Conservation (phyloP, 2,329 filamentous ascomycete species). For the Pseudopyricularia javanii region DNA sequence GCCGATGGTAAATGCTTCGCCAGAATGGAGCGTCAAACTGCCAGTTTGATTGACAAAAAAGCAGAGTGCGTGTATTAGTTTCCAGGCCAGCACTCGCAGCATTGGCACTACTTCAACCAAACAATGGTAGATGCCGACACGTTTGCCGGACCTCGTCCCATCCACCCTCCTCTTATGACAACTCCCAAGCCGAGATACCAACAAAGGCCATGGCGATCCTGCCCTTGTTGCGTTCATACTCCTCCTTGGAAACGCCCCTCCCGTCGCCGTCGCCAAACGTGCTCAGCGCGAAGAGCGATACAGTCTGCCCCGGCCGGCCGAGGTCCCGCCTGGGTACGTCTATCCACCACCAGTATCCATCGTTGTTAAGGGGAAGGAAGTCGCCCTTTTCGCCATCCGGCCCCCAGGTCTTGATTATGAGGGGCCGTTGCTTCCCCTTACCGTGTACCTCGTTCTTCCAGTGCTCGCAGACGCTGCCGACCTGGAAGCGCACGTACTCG, state of each 20-base stretch:
- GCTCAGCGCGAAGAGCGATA: constrained; percentile 51
- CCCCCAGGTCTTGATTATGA: constrained; percentile 57
- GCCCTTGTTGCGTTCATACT: constrained; percentile 30
- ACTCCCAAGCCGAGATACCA: constrained; percentile 34
- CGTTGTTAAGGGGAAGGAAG: constrained; percentile 57
- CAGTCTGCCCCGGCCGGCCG: constrained; percentile 55
- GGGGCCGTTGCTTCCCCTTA: constrained; percentile 53
- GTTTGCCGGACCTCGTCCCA: too few relatives aligned
- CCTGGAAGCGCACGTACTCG: constrained; percentile 61
- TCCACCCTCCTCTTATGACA: constrained; percentile 25
- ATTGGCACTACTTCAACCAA: too few relatives aligned
- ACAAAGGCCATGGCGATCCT: constrained; percentile 30
- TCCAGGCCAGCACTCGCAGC: too few relatives aligned
- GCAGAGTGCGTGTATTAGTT: too few relatives aligned
- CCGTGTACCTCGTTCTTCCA: constrained; percentile 65
- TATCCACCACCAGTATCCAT: constrained; percentile 69
- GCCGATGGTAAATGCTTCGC: too few relatives aligned
- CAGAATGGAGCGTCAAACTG: too few relatives aligned
- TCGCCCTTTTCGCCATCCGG: constrained; percentile 56
- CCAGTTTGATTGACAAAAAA: too few relatives aligned
- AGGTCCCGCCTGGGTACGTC: constrained; percentile 58
- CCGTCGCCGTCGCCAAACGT: constrained; percentile 30
- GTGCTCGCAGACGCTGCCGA: constrained; percentile 68
- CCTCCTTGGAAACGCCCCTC: constrained; percentile 33
- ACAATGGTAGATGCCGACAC: too few relatives aligned